phyloP scores from a whole-genome alignment of 73 alveolate genomes.

The Paraurostyla sp. region DNA sequence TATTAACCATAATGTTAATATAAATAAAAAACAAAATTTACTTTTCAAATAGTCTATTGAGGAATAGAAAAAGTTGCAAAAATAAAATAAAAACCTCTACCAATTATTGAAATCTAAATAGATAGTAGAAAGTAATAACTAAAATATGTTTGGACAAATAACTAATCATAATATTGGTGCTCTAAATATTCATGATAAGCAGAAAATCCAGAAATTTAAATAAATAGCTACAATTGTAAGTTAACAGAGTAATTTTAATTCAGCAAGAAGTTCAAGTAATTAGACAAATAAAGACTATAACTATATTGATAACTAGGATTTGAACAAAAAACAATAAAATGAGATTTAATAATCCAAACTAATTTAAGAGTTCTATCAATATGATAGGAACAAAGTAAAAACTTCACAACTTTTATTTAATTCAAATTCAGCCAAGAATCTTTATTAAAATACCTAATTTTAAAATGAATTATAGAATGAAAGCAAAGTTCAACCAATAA shows the following conservation, averaged over 20 bases:
- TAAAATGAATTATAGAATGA: too few relatives aligned
- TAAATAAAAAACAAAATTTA: neutral
- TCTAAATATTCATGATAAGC: neutral
- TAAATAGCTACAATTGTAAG: neutral
- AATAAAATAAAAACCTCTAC: neutral
- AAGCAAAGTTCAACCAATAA: too few relatives aligned
- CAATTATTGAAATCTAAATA: neutral
- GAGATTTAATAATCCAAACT: too few relatives aligned
- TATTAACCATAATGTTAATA: neutral
- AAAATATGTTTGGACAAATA: too few relatives aligned
- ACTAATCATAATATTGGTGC: neutral
- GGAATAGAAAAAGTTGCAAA: constrained; percentile 37
- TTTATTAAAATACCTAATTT: too few relatives aligned
- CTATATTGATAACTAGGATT: too few relatives aligned
- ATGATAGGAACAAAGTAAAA: too few relatives aligned
- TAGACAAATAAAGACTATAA: too few relatives aligned
- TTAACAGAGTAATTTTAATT: neutral
- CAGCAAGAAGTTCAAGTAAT: neutral
- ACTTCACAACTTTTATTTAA: too few relatives aligned
- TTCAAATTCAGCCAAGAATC: too few relatives aligned
- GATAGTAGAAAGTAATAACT: neutral
- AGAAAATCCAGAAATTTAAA: neutral
- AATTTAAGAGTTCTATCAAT: too few relatives aligned
- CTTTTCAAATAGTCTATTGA: constrained; percentile 21
- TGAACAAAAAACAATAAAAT: too few relatives aligned